Base-by-base conservation (phyloP, 352 stramenopile species). In the Phytophthora pluvialis region DNA sequence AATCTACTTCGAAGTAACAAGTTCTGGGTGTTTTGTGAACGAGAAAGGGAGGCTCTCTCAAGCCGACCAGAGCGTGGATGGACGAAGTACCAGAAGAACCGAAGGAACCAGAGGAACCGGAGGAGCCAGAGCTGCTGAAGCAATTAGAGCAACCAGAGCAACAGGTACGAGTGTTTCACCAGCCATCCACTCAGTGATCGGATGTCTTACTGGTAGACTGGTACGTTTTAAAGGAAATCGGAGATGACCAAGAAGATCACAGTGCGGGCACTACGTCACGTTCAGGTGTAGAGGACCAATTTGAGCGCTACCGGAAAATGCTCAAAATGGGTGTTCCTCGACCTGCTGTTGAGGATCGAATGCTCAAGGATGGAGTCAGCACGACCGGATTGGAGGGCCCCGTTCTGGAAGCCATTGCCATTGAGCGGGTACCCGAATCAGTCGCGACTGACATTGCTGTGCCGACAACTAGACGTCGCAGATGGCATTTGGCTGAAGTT, bases 321-420 rank as follows among this genome's bases (percentile, higher is more conserved):
- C 44, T 77, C 16, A 67, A 71, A 64, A 26, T 77, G 36, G 69
- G 69, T 3, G 55, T 74, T 4, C 69, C 69, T 51, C 54, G 53
- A 16, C 18, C 21, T 38, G 60, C 46, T 21, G 54, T 77, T 25
- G 69, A 77, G 25, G 33, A 29, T 16, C 48, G 35, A 44, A 77
- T 77, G 69, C 59, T 51, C 2, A 67, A 60, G 21, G 61, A 71
- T 42, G 54, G 69, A 13, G 18, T 77, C 8, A 70, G 67, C 38
- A 44, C 64, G 2, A 35, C 51, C 3, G 62, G 35, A 9, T 31
- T 75, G 13, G 40, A 75, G 38, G 49, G 44, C 5, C 16, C 25
- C 8, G 32, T 55, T 57, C 16, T 55, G 18, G 31, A 55, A 21
- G 12, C 15, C 15, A 39, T 42, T 18, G n/a, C 16, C 28, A 21